phyloP scores from a whole-genome alignment of 345 rosid species.

The Pseudoturritis turrita region DNA sequence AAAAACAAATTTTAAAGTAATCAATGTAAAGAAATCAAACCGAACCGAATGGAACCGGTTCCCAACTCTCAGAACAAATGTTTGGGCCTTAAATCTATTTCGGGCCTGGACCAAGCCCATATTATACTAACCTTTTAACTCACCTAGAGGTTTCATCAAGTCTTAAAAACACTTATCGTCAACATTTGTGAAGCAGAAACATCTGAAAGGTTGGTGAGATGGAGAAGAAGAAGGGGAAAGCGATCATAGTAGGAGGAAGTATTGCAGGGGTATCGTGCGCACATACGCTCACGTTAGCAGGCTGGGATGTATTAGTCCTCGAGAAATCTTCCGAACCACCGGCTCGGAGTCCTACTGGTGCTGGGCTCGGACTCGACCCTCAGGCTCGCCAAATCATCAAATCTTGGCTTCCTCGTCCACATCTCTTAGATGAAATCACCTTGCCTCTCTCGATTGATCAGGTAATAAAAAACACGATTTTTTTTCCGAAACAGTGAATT shows the following conservation, averaged over 20 bases:
- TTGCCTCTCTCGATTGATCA: conserved; percentile 56
- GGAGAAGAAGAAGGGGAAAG: conserved; percentile 40
- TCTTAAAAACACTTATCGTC: not conserved
- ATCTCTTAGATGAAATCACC: conserved; percentile 43
- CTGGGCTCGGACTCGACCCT: conserved; percentile 66
- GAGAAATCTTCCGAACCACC: conserved; percentile 64
- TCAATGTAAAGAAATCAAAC: too few relatives aligned
- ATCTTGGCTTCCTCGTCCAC: conserved; percentile 53
- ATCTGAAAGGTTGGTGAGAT: not conserved
- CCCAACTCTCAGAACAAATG: too few relatives aligned
- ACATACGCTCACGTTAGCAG: conserved; percentile 56
- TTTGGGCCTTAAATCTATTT: not conserved
- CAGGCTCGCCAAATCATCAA: conserved; percentile 42
- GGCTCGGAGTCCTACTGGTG: conserved; percentile 71
- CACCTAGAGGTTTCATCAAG: too few relatives aligned
- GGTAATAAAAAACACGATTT: conserved; percentile 1
- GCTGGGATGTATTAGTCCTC: conserved; percentile 59
- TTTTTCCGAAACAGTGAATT: not conserved
- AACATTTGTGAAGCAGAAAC: conserved; percentile 8
- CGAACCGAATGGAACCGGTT: too few relatives aligned
- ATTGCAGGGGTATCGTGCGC: conserved; percentile 77
- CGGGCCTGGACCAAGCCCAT: not conserved
- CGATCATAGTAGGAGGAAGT: conserved; percentile 72
- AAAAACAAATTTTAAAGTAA: too few relatives aligned
- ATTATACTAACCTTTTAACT: too few relatives aligned